These are phyloP conservation scores for Fusarium longipes DNA, from an alignment of 2,329 filamentous ascomycete genomes.

Conservation along the genomic window DNA sequence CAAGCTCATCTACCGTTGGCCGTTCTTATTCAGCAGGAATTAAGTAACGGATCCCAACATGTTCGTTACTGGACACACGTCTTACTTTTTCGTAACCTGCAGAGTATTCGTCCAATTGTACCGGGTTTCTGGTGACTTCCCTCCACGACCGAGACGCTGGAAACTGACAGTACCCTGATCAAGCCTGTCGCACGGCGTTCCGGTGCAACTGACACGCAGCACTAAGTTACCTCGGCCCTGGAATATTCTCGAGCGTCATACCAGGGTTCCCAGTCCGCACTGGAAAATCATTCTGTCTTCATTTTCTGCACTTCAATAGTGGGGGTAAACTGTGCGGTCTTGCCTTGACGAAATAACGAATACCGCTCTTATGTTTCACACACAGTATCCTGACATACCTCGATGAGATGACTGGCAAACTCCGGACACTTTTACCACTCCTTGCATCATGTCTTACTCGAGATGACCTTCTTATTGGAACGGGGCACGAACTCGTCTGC, in stretches of 20 bases:
- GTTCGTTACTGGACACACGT: not conserved
- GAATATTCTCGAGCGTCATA: slow-evolving; percentile 9
- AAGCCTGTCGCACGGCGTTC: slow-evolving; percentile 28
- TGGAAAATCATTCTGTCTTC: not conserved
- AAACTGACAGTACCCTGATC: slow-evolving; percentile 34
- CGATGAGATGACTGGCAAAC: slow-evolving; percentile 26
- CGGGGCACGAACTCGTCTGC: slow-evolving; percentile 32
- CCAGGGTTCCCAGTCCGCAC: slow-evolving; percentile 16
- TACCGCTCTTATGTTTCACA: slow-evolving; percentile 7
- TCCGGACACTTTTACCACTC: slow-evolving; percentile 31
- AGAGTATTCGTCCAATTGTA: slow-evolving; percentile 11
- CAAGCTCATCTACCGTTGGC: not conserved
- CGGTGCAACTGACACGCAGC: slow-evolving; percentile 25
- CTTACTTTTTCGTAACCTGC: slow-evolving; percentile 5
- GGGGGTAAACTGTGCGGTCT: slow-evolving; percentile 39
- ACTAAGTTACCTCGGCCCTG: slow-evolving; percentile 22
- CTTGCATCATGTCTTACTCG: slow-evolving; percentile 28
- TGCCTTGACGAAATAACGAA: slow-evolving; percentile 21
- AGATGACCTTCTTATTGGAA: slow-evolving; percentile 17
- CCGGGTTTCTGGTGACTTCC: slow-evolving; percentile 36
- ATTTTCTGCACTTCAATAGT: slow-evolving; percentile 20
- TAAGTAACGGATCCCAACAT: not conserved
- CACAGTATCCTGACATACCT: slow-evolving; percentile 29
- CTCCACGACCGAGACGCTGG: slow-evolving; percentile 40
- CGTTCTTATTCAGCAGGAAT: not conserved